phyloP scores from a whole-genome alignment of 257 asterid genomes.

The Gentiana dahurica region DNA sequence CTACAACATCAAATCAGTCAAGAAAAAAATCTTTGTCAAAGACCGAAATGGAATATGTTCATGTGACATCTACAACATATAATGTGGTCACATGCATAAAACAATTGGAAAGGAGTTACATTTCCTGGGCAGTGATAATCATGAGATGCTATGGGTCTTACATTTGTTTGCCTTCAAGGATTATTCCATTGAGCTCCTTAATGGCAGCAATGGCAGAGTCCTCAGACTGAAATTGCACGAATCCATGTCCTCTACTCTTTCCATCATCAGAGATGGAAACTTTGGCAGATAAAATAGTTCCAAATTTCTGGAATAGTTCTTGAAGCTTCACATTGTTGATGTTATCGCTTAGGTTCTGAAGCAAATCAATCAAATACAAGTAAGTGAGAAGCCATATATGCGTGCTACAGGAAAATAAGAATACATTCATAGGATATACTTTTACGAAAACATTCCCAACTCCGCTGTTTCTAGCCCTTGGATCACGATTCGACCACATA shows the following conservation, averaged over 20 bases:
- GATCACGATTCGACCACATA: slow-evolving; percentile 39
- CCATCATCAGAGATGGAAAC: slow-evolving; percentile 30
- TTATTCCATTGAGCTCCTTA: slow-evolving; percentile 30
- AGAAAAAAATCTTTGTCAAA: too few relatives aligned
- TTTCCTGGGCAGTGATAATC: not conserved
- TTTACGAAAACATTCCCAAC: slow-evolving; percentile 52
- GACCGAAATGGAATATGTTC: too few relatives aligned
- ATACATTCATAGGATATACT: slow-evolving; percentile 21
- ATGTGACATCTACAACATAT: slow-evolving; percentile 26
- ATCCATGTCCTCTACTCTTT: slow-evolving; percentile 56
- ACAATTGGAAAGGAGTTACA: not conserved
- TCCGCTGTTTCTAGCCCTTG: slow-evolving; percentile 35
- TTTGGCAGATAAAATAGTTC: slow-evolving; percentile 30
- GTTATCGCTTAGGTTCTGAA: slow-evolving; percentile 28
- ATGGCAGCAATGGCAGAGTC: slow-evolving; percentile 43
- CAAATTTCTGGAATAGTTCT: slow-evolving; percentile 27
- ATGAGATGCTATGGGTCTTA: slow-evolving; percentile 14
- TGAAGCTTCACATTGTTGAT: slow-evolving; percentile 28
- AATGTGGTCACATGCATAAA: not conserved
- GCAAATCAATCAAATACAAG: not conserved
- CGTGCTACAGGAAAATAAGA: not conserved
- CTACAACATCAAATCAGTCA: slow-evolving; percentile 17
- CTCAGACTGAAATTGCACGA: slow-evolving; percentile 38
- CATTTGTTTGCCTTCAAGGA: slow-evolving; percentile 26
- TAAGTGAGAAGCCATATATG: not conserved